These are phyloP conservation scores for Nicotiana otophora DNA, from an alignment of 257 asterid species.

Conservation along the genomic window DNA sequence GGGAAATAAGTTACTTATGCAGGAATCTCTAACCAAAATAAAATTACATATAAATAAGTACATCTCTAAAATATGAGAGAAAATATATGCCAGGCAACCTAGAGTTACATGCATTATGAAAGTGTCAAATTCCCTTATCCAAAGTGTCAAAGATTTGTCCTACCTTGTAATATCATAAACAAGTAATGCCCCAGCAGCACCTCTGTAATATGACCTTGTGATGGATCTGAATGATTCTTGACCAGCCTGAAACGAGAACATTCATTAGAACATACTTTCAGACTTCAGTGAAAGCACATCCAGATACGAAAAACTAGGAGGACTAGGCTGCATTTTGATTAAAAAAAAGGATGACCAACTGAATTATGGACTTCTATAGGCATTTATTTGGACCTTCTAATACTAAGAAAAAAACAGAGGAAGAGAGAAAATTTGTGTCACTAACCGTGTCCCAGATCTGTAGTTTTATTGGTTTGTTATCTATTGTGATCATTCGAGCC, in stretches of 20 bases:
- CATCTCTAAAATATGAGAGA: background rate
- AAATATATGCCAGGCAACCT: background rate
- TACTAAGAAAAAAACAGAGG: background rate
- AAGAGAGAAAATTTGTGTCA: slow-evolving; percentile 1
- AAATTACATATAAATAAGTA: background rate
- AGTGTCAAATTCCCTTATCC: background rate
- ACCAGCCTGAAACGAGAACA: slow-evolving; percentile 48
- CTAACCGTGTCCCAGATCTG: slow-evolving; percentile 89
- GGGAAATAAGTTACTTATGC: background rate
- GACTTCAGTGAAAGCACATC: background rate
- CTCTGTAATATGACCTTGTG: slow-evolving; percentile 79
- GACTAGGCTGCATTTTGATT: background rate
- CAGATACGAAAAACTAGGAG: background rate
- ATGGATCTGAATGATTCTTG: slow-evolving; percentile 82
- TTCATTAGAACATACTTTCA: background rate
- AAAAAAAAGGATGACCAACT: background rate
- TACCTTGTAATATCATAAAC: slow-evolving; percentile 84
- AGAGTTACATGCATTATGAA: background rate
- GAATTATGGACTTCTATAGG: background rate
- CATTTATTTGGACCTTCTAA: background rate
- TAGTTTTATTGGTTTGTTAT: slow-evolving; percentile 61
- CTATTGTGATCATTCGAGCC: slow-evolving; percentile 60
- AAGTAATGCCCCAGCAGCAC: slow-evolving; percentile 84
- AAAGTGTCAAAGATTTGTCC: background rate
- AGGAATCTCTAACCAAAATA: background rate